Conservation (phyloP, 179 eudicot genomes). For the Heliamphora ciliata region DNA sequence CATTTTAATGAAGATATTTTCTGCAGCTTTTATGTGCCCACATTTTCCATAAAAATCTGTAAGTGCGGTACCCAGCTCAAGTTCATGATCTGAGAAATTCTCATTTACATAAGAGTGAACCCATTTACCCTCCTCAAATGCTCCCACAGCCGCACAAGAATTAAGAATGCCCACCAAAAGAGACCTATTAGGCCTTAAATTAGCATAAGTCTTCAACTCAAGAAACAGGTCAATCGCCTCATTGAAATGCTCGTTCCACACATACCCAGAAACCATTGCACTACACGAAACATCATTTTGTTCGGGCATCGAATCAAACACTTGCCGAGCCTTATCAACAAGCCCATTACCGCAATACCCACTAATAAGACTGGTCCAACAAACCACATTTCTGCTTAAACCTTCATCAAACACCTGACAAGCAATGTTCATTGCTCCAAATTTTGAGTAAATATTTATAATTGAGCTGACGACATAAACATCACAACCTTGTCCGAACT, state of each 20-base stretch:
- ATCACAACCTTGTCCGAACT: slow-evolving; percentile 21
- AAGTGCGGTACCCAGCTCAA: slow-evolving; percentile 27
- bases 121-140: slow-evolving; percentile 24
- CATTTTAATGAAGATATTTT: slow-evolving; percentile 18
- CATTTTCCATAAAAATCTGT: slow-evolving; percentile 31
- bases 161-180: slow-evolving; percentile 19
- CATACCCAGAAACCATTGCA: slow-evolving; percentile 34
- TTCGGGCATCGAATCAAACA: slow-evolving; percentile 28
- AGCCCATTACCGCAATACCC: slow-evolving; percentile 23
- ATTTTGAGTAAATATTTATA: slow-evolving; percentile 19
- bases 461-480: slow-evolving; percentile 27
- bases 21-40: slow-evolving; percentile 23
- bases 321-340: slow-evolving; percentile 22
- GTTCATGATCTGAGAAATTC: slow-evolving; percentile 16
- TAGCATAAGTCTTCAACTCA: slow-evolving; percentile 15
- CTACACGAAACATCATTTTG: slow-evolving; percentile 27
- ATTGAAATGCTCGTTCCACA: slow-evolving; percentile 20
- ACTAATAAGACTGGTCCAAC: slow-evolving; percentile 30
- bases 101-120: slow-evolving; percentile 19
- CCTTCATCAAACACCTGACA: slow-evolving; percentile 26
- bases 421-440: slow-evolving; percentile 15
- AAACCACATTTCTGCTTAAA: slow-evolving; percentile 22
- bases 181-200: slow-evolving; percentile 20
- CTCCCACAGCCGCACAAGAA: slow-evolving; percentile 28
- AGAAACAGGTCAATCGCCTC: slow-evolving; percentile 29